Evolutionary conservation across 352 stramenopile genomes (phyloP), one percentile per base, ranked within the genome.

Genomic region (Globisporangium apiculatum): DNA sequence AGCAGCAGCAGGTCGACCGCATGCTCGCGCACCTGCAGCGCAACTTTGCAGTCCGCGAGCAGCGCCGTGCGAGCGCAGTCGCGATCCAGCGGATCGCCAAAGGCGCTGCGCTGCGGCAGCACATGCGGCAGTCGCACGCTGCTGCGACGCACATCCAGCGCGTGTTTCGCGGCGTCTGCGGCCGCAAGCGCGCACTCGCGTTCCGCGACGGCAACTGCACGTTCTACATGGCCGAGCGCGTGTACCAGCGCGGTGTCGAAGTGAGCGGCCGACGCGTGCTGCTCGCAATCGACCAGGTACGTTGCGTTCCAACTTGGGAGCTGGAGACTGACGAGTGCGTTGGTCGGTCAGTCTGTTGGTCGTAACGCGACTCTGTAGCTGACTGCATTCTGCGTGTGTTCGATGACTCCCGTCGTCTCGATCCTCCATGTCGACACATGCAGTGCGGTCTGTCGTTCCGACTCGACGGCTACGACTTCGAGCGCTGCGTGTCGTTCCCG

Each of bases 391-490:
- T 31, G 24, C 18, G 45, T 3, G 24, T 1, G 14, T 11, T 50
- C 7, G n/a, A 12, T 15, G 5, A 2, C 46, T 50, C 46, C 18
- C n/a, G n/a, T 12, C 4, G 5, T 24, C 24, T 18, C 15, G 7
- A 6, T 51, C 17, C 0, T 36, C 12, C 41, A 38, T 0, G 35
- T 31, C 24, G 24, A 31, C 24, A 31, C 24, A 31, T 31, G 24
- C 24, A 90, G 78, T 88, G 80, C 43, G 80, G 80, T 4, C 53
- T 90, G 9, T 87, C 80, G 1, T 88, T 87, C 62, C 69, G 78
- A 0, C 53, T 90, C 36, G 66, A 85, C 42, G 80, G 71, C 3
- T 85, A 79, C 36, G 80, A 88, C 48, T 62, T 86, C 8, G 65
- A 69, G 46, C 47, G 50, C 0, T 90, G 77, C 36, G 61, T 64